These are phyloP conservation scores for Ophiocordyceps camponoti-floridani DNA, from an alignment of 2,329 filamentous ascomycete genomes.

Conservation along the genomic window DNA sequence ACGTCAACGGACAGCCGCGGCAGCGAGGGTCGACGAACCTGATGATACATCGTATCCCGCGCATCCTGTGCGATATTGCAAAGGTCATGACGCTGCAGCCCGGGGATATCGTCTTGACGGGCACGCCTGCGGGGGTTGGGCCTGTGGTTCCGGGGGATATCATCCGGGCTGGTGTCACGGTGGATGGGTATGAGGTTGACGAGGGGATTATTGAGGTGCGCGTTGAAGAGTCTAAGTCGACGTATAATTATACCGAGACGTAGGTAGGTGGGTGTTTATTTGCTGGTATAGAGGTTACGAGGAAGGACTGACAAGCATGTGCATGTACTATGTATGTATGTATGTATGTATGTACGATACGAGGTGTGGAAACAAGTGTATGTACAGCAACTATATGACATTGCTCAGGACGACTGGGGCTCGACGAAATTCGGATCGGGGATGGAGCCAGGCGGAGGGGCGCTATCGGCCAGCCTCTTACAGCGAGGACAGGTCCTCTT, in stretches of 20 bases:
- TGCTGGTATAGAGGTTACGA: too few relatives aligned
- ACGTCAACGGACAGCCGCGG: constrained; percentile 59
- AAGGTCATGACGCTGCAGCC: constrained; percentile 86
- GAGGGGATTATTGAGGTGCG: constrained; percentile 71
- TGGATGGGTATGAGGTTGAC: constrained; percentile 66
- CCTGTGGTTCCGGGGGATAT: constrained; percentile 70
- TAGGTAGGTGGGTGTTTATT: too few relatives aligned
- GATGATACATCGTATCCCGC: constrained; percentile 84
- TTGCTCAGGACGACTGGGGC: too few relatives aligned
- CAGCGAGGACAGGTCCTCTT: constrained; percentile 63
- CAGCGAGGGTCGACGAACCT: constrained; percentile 83
- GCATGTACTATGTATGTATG: too few relatives aligned
- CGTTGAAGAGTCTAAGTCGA: constrained; percentile 61
- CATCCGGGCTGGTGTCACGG: constrained; percentile 66
- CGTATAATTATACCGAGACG: constrained; percentile 63
- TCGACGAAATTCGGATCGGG: constrained; percentile 33
- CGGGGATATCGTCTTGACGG: constrained; percentile 89
- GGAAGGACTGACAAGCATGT: too few relatives aligned
- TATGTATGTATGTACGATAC: too few relatives aligned
- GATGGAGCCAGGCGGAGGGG: constrained; percentile 42
- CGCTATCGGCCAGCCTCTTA: constrained; percentile 55
- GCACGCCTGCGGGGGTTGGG: constrained; percentile 91
- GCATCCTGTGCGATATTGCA: constrained; percentile 78
- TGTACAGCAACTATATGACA: too few relatives aligned
- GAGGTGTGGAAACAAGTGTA: background rate